Evolutionary conservation across 1,139 yeast species (phyloP), one percentile per base, ranked within the genome.

Genomic region (Scheffersomyces lignicola): DNA sequence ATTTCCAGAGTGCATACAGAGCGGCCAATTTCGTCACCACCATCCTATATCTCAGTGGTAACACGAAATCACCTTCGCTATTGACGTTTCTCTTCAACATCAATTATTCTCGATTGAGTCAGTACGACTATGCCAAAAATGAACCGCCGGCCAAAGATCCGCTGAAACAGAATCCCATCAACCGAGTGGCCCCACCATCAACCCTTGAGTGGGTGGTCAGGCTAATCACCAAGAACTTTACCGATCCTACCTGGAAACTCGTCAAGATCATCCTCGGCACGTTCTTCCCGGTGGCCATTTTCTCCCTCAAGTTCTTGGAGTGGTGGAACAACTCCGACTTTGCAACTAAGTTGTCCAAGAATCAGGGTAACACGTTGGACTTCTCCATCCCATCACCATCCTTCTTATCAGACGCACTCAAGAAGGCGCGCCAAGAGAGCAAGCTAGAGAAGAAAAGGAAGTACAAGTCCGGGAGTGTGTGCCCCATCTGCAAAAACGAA

Each of bases 271-370:
- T 69, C 2, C 61, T 76, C 18, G 80, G 76, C 20, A 76, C 77
- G 1, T 67, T 85, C 21, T 78, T 92, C 62, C 97, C 97, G 0
- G 73, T 85, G 0, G 87, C 95, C 2, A 84, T 92, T 40, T 90
- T 92, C 55, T 56, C 84, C 23, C 71, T 92, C 44, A 88, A 89
- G 59, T 88, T 92, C 48, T 71, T 89, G 35, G 97, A 92, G 57
- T 90, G 97, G 97, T 90, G 96, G 95, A 81, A 83, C 43, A 77
- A 86, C 29, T 80, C 90, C 12, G 88, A 85, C 43, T 76, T 88
- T 49, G 82, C 88, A 1, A 64, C 73, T 5, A 80, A 80, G 47
- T 59, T 87, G 31, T 65, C 78, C 8, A 76, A 76, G 45, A 74
- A 70, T 33, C 73, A 71, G 37, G 66, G 80, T 5, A 71, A 73